Evolutionary conservation across 352 stramenopile genomes (phyloP).

Genomic region (Peronospora destructor): DNA sequence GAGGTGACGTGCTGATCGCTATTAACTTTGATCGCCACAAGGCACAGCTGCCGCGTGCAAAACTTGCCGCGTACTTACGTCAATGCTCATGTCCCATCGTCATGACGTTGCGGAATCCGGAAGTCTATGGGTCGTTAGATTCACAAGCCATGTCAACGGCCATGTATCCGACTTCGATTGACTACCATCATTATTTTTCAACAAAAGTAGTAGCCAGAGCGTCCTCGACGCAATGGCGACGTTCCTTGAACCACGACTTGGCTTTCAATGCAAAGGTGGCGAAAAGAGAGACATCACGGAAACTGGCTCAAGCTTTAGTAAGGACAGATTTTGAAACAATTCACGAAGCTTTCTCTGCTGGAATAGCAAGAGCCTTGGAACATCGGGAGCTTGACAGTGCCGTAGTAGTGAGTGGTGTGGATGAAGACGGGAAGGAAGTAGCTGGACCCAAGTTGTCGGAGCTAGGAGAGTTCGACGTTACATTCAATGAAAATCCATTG

Average conservation of each 20-base stretch:
- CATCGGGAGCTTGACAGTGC: conserved; percentile 17
- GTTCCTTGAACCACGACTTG: conserved; percentile 49
- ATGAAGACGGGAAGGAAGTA: conserved; percentile 12
- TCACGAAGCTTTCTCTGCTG: conserved; percentile 11
- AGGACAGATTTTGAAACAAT: conserved; percentile 10
- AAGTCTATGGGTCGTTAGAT: conserved; percentile 53
- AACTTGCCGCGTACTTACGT: conserved; percentile 39
- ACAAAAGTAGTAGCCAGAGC: conserved; percentile 44
- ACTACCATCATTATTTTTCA: conserved; percentile 37
- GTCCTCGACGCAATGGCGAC: conserved; percentile 62
- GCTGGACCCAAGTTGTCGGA: conserved; percentile 22
- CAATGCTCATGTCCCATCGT: conserved; percentile 46
- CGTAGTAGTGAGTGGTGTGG: conserved; percentile 13
- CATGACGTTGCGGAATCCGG: conserved; percentile 57
- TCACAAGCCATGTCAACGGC: conserved; percentile 57
- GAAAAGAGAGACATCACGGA: conserved; percentile 13
- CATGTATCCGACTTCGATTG: conserved; percentile 63
- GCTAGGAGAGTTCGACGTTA: conserved; percentile 55
- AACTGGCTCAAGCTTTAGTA: conserved; percentile 29
- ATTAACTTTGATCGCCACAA: conserved; percentile 48
- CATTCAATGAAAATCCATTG: conserved; percentile 46
- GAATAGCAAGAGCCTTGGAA: conserved; percentile 15
- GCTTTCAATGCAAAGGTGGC: conserved; percentile 29
- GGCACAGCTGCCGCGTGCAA: conserved; percentile 41
- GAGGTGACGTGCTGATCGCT: conserved; percentile 61